Evolutionary conservation across 108 stramenopile species (phyloP), one percentile per base, ranked within the genome.

Genomic region (Cyclotella sp.): DNA sequence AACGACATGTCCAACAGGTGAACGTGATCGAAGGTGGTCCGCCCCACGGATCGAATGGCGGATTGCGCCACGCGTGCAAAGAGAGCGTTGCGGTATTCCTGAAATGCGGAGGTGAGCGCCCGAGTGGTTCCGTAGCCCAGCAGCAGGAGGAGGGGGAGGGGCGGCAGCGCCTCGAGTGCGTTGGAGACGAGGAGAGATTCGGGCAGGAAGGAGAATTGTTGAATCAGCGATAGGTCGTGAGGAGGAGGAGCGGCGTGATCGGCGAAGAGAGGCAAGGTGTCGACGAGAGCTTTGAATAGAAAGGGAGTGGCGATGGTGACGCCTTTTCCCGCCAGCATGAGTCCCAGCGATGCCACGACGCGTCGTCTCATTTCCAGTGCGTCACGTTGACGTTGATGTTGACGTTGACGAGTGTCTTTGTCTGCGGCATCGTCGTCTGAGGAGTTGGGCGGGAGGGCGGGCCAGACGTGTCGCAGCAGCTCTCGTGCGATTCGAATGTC

Each of bases 31-130:
- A 98, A 99, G 41, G 95, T 92, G 30, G 82, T 81, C 0, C 92
- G 83, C 16, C 97, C 97, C 19, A 97, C 97, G 19, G 86, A 80
- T 30, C 97, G 95, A 58, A 99, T 98, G 28, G 98, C 95, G n/a
- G 91, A 87, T 79, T 99, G 98, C 16, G 97, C 93, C 9, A 98
- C 99, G 54, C 93, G 82, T 11, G 97, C 93, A 80, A 99, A 99
- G 12, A 97, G 86, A n/a, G 96, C 93, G 81, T 98, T 99, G 15
- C 98, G 86, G 28, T 64, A 54, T 85, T 99, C 99, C 65, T 98
- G 91, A 24, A 98, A 85, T 2, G 95, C 94, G 0, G 92, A 82
- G 30, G 97, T 92, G 14, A 96, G 77, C 12, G 88, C 89, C 21
- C 99, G 91, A 10, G 97, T 91, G 46, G 96, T 76, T 13, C 99